phyloP scores from a whole-genome alignment of 371 early-diverging fungal species.

The Synchytrium microbalum region DNA sequence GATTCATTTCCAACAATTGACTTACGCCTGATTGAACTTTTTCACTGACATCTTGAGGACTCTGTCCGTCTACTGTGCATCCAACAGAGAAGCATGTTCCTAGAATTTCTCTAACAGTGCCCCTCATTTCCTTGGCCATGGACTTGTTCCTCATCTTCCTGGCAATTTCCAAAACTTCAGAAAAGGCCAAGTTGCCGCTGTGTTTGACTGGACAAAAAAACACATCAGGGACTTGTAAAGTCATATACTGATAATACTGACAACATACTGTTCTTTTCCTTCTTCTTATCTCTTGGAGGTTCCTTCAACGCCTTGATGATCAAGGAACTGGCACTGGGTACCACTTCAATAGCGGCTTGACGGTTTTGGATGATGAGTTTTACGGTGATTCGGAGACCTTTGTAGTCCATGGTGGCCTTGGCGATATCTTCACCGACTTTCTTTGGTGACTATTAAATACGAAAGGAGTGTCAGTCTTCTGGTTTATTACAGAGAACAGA shows the following conservation, averaged over 20 bases:
- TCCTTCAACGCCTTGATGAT: slow-evolving; percentile 99
- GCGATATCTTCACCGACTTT: slow-evolving; percentile 99
- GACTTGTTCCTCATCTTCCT: slow-evolving; percentile 94
- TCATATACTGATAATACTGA: slow-evolving; percentile 5
- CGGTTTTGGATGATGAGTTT: slow-evolving; percentile 98
- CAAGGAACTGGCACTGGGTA: slow-evolving; percentile 95
- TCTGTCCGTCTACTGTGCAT: slow-evolving; percentile 93
- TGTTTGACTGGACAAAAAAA: slow-evolving; percentile 62
- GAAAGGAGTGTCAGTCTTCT: too few species aligned
- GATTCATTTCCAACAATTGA: too few species aligned
- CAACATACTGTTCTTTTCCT: slow-evolving; percentile 95
- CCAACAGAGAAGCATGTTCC: slow-evolving; percentile 96
- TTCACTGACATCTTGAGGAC: slow-evolving; percentile 71
- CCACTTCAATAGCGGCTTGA: slow-evolving; percentile 96
- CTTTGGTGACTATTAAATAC: slow-evolving; percentile 76
- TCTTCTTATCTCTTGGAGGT: slow-evolving; percentile 98
- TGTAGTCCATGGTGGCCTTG: slow-evolving; percentile 98
- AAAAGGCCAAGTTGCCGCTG: slow-evolving; percentile 83
- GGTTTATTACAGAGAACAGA: slow-evolving; percentile 8
- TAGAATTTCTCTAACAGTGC: slow-evolving; percentile 98
- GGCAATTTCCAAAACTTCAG: slow-evolving; percentile 95
- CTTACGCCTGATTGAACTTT: slow-evolving; percentile 41
- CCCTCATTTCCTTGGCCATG: slow-evolving; percentile 75
- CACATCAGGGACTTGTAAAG: background rate
- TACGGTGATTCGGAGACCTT: slow-evolving; percentile 98